Evolutionary conservation across 2,329 filamentous ascomycete species (phyloP), one percentile per base, ranked within the genome.

Genomic region (Cercospora sp.): DNA sequence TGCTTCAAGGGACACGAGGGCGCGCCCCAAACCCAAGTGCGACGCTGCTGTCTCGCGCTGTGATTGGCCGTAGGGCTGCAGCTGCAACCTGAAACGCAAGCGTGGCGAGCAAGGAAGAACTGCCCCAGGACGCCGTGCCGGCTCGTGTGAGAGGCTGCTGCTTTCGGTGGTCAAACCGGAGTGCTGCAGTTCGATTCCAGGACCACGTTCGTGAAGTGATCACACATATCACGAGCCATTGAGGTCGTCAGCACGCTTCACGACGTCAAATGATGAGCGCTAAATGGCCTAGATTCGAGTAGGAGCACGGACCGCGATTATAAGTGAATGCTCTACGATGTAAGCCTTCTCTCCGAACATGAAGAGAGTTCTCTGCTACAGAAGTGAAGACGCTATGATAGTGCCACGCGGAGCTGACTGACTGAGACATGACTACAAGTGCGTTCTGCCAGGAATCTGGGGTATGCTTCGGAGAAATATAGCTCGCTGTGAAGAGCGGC

Each of bases 131-230:
- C 62, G 31, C 53, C 36, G 33, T 57, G 53, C 33, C 45, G 53
- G 58, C 62, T 68, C 62, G 66, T 65, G 59, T 65, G 66, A 65
- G 62, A 65, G 66, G 58, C 62, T 63, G 53, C 66, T 67, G 28
- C 18, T 20, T 39, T 12, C 10, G 51, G 28, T 57, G 12, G 48
- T 55, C 48, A 55, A 55, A 55, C 48, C 55, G 55, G 55, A 59
- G 55, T 31, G 55, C 55, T 59, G 55, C 28, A 59, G 18, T 55
- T 58, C 48, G 48, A 57, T 20, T 33, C 31, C 62, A 36, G 57
- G 33, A 64, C 59, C 63, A 65, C 63, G 51, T 36, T 48, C 33
- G 26, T 59, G 33, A 26, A 26, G 48, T 55, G 23, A 12, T 28
- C 48, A 55, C 48, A 55, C 55, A 36, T 10, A 59, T 59, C 55